Percentiles rank a stretch among this genome's conserved stretches.
Conservation (phyloP, 208 protist species). For the Jaenimonas drosophilae region DNA sequence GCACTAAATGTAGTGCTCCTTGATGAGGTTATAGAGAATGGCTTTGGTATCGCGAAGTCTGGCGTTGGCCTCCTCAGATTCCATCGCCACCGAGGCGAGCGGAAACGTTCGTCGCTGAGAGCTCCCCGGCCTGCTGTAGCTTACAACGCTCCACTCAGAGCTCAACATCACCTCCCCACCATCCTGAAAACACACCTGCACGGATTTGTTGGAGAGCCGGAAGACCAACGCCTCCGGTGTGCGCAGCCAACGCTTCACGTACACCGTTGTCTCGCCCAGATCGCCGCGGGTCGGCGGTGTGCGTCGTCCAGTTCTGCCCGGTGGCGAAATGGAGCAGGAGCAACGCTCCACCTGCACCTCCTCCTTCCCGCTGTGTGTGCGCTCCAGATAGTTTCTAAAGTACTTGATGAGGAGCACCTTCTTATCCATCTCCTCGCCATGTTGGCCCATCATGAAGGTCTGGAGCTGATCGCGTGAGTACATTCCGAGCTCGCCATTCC, state of each 20-base stretch:
- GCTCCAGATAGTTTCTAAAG: slow-evolving; percentile 86
- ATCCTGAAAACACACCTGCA: slow-evolving; percentile 95
- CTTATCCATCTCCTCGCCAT: slow-evolving; percentile 89
- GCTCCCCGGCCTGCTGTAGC: slow-evolving; percentile 34
- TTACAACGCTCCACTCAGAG: slow-evolving; percentile 81
- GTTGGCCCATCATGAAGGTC: slow-evolving; percentile 54
- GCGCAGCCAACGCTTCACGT: slow-evolving; percentile 94
- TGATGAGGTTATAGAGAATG: no score
- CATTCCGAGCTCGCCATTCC: slow-evolving; percentile 10
- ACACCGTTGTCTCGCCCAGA: slow-evolving; percentile 47
- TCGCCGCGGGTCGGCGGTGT: no score
- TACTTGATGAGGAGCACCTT: slow-evolving; percentile 96
- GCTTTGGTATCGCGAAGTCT: no score
- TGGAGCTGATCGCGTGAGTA: slow-evolving; percentile 69
- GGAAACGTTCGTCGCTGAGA: slow-evolving; percentile 1
- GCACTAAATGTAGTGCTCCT: no score
- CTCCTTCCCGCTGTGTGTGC: slow-evolving; percentile 16
- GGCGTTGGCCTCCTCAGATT: no score
- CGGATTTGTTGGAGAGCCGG: slow-evolving; percentile 90
- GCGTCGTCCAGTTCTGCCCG: no score
- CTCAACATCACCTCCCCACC: slow-evolving; percentile 90
- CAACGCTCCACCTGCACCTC: slow-evolving; percentile 17
- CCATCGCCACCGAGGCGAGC: no score
- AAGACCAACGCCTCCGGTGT: slow-evolving; percentile 93
- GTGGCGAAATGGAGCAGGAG: slow-evolving; percentile 12